Base-by-base conservation (phyloP, 2,329 filamentous ascomycete genomes). In the Colletotrichum spinosum region DNA sequence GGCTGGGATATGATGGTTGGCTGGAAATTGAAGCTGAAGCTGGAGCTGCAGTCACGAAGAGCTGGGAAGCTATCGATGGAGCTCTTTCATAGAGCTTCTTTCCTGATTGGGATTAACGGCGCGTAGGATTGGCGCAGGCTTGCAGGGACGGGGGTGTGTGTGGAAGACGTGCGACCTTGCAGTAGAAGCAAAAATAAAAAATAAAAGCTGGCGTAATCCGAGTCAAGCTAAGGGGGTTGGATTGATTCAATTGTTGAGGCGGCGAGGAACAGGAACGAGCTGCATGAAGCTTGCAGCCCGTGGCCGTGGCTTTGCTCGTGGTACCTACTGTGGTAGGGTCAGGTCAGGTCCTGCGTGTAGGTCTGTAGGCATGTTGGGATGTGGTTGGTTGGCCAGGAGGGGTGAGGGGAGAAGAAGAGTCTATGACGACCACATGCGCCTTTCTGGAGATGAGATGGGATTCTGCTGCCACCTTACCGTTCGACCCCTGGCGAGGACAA, bases 351-450 rank as follows among this genome's bases (percentile, higher is more conserved):
- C 17, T 17, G 17, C 3, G 17, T 17, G 17, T 17, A 17, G 17
- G 17, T 17, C 33, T 48, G 55, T 49, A 41, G 45, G 55, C 25
- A 17, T 46, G 15, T 46, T 33, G 44, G 8, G 9, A n/a, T 48
- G 45, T 48, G 10, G 15, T 7, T 48, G 7, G 45, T 17, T 48
- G 8, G n/a, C 34, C 12, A 15, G 25, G 10, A 8, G 8, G 45
- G 5, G 46, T 25, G 15, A 55, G 42, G 42, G 42, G 58, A 6
- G 17, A 10, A 35, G 6, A 48, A 60, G 15, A 65, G 62, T 65
- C 62, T 65, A 65, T 65, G 62, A 65, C 62, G 62, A 62, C 62
- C 57, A 65, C 48, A 65, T 65, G 62, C 41, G 62, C 52, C 9
- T 53, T 17, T n/a, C 15, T 10, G 3, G 52, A 45, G 39, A 39